Conservation (phyloP, 805 yeast species). For the Kazachstania kunashirensis region DNA sequence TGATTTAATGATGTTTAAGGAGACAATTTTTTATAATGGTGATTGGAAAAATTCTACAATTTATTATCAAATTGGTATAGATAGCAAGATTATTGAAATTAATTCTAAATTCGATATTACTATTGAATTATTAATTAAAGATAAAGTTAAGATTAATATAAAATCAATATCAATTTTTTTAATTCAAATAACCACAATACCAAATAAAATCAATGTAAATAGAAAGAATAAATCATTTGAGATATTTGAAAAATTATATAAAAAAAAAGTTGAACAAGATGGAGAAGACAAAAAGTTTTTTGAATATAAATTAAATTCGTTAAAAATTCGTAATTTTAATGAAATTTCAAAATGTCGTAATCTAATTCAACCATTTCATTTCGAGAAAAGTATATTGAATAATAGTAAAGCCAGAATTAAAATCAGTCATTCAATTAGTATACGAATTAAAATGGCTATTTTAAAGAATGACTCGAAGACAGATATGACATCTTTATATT, state of each 20-base stretch:
- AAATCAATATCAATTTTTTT: conserved; percentile 6
- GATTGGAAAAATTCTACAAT: conserved; percentile 8
- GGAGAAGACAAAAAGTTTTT: not conserved
- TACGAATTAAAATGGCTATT: conserved; percentile 6
- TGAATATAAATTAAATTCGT: conserved; percentile 5
- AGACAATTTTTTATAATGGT: conserved; percentile 3
- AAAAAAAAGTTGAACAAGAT: too few species aligned
- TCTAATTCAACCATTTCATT: conserved; percentile 11
- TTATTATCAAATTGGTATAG: conserved; percentile 6
- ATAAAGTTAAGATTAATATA: conserved; percentile 4
- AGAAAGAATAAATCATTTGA: not conserved
- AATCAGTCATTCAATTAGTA: conserved; percentile 11
- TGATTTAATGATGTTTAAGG: conserved; percentile 6
- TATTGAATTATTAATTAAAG: conserved; percentile 5
- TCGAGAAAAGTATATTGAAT: conserved; percentile 7
- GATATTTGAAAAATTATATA: not conserved
- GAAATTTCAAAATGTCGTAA: not conserved
- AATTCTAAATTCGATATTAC: conserved; percentile 8
- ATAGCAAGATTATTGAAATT: conserved; percentile 12
- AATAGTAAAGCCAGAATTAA: conserved; percentile 8
- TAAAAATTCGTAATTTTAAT: not conserved
- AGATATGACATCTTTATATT: conserved; percentile 5
- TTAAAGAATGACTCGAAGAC: too few species aligned
- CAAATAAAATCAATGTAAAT: conserved; percentile 1
- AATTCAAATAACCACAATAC: conserved; percentile 13